Conservation (phyloP, 148 eudicot genomes). For the Rhododendron simsii region DNA sequence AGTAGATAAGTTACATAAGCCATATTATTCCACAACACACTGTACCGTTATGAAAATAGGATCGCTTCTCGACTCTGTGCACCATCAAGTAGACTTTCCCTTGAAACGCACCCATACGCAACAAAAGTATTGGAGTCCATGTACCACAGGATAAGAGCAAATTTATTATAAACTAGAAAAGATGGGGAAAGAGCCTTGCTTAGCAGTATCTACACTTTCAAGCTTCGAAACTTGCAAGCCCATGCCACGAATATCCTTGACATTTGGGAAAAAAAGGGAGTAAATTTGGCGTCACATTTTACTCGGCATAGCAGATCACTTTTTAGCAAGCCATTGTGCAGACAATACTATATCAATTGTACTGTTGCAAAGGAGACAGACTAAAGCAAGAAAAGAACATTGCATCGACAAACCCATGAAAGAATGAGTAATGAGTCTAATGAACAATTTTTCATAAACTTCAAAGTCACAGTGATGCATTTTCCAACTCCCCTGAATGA, state of each 20-base stretch:
- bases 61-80: not conserved
- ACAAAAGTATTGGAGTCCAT: too few relatives aligned
- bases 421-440: too few relatives aligned
- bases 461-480: not conserved
- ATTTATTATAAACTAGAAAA: not conserved
- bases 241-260: constrained; percentile 82
- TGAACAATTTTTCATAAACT: not conserved
- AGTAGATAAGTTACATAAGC: not conserved
- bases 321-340: not conserved
- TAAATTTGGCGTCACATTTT: constrained; percentile 1
- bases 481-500: not conserved
- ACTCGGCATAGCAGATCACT: not conserved
- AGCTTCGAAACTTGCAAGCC: constrained; percentile 90
- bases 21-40: not conserved
- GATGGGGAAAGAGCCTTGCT: constrained; percentile 43
- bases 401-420: not conserved
- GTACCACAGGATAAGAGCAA: not conserved
- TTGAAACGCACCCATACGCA: too few relatives aligned
- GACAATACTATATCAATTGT: not conserved
- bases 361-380: not conserved
- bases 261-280: constrained; percentile 38
- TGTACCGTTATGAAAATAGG: not conserved
- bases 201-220: constrained; percentile 50
- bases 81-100: not conserved
- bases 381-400: not conserved